A percentile compares a stretch with the other conserved stretches of the same genome.
Conservation (phyloP, 2,329 filamentous ascomycete genomes). For the Zymoseptoria crescenta region DNA sequence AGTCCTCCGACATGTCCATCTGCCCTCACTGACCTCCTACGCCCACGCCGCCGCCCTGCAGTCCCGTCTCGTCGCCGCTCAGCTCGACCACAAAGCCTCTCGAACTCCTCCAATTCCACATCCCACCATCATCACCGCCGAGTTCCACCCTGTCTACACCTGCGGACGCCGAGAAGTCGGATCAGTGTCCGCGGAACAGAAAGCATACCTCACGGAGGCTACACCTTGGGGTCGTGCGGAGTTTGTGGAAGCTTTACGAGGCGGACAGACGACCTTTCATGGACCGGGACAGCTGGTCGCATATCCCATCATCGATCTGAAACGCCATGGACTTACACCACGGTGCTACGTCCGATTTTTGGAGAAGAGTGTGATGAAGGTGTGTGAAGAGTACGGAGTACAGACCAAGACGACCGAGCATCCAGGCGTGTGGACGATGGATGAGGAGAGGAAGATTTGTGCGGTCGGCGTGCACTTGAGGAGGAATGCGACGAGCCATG, state of each 20-base stretch:
- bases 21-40: conserved; percentile 49
- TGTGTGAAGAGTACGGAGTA: conserved; percentile 55
- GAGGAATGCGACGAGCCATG: conserved; percentile 74
- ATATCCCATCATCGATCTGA: conserved; percentile 86
- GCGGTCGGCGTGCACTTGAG: conserved; percentile 88
- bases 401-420: conserved; percentile 59
- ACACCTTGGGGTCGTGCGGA: conserved; percentile 41
- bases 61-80: conserved; percentile 46
- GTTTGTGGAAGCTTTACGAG: conserved; percentile 67
- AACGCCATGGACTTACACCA: conserved; percentile 58
- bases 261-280: conserved; percentile 90
- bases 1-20: conserved; percentile 48
- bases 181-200: conserved; percentile 42
- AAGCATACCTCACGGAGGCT: conserved; percentile 31
- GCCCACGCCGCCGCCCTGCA: conserved; percentile 49
- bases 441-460: conserved; percentile 64
- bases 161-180: conserved; percentile 71
- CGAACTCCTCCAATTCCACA: conserved; percentile 40
- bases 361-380: conserved; percentile 65
- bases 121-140: conserved; percentile 73
- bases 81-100: conserved; percentile 54
- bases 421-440: conserved; percentile 68
- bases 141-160: conserved; percentile 77
- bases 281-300: conserved; percentile 86
- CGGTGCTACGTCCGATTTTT: conserved; percentile 70